These are phyloP conservation scores for Blastocrithidia nonstop DNA, from an alignment of 208 protist species.

Conservation along the genomic window DNA sequence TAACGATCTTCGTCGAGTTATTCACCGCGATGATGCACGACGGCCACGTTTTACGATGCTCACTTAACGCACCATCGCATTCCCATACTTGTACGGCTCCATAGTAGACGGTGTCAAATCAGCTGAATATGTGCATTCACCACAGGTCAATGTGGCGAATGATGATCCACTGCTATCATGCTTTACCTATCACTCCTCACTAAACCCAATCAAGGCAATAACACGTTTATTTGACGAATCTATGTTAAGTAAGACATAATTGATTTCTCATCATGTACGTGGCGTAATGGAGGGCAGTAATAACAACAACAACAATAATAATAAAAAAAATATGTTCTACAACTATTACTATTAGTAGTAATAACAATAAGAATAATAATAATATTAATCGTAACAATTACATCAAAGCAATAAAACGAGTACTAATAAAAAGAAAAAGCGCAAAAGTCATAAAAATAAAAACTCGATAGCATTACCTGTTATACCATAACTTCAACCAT, in stretches of 20 bases:
- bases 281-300: not conserved
- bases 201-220: constrained; percentile 94
- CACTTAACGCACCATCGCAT: constrained; percentile 99
- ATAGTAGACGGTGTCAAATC: constrained; percentile 89
- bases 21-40: constrained; percentile 93
- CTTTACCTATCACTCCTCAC: constrained; percentile 97
- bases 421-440: not conserved
- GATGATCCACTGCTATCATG: constrained; percentile 95
- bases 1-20: constrained; percentile 99
- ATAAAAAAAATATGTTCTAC: too few relatives aligned
- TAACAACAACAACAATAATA: constrained; percentile 3
- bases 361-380: constrained; percentile 3
- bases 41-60: constrained; percentile 91
- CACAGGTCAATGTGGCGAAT: constrained; percentile 85
- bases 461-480: too few relatives aligned
- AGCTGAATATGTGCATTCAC: constrained; percentile 91
- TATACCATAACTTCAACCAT: constrained; percentile 72
- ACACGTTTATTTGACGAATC: constrained; percentile 24
- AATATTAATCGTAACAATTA: too few relatives aligned
- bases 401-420: too few relatives aligned
- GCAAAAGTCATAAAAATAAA: too few relatives aligned
- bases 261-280: constrained; percentile 21
- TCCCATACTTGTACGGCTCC: constrained; percentile 99
- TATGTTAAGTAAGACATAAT: constrained; percentile 6
- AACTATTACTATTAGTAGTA: too few relatives aligned